phyloP scores from a whole-genome alignment of 164 flowering plant species.

The Taxillus chinensis region DNA sequence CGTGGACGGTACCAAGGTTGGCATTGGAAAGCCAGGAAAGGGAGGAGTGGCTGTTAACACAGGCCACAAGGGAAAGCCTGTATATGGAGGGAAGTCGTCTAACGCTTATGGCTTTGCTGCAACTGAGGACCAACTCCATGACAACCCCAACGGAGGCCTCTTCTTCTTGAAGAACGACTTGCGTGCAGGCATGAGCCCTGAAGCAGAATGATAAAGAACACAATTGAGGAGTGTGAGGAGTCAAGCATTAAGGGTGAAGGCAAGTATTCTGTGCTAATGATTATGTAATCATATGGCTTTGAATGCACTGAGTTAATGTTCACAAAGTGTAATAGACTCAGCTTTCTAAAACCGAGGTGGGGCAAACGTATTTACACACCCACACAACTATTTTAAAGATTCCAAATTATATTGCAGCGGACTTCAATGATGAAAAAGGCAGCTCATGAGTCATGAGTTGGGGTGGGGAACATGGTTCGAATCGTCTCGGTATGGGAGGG shows the following conservation, averaged over 20 bases:
- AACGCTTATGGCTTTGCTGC: slow-evolving; percentile 26
- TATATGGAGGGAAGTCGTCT: slow-evolving; percentile 18
- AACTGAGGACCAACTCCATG: slow-evolving; percentile 23
- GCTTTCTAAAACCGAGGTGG: too few species aligned
- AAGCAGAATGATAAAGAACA: slow-evolving; percentile 31
- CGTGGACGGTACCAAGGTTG: slow-evolving; percentile 17
- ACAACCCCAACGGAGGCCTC: slow-evolving; percentile 23
- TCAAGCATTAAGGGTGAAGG: slow-evolving; percentile 27
- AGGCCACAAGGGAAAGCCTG: slow-evolving; percentile 32
- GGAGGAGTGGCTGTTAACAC: slow-evolving; percentile 31
- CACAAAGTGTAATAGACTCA: too few species aligned
- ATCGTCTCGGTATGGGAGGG: too few species aligned
- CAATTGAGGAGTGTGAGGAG: slow-evolving; percentile 30
- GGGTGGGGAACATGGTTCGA: too few species aligned
- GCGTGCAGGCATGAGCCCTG: slow-evolving; percentile 20
- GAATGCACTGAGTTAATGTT: slow-evolving; percentile 34
- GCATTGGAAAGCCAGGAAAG: slow-evolving; percentile 29
- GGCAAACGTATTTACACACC: too few species aligned
- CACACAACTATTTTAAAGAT: too few species aligned
- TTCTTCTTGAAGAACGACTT: slow-evolving; percentile 41
- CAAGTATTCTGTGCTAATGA: slow-evolving; percentile 29
- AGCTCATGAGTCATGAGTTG: too few species aligned
- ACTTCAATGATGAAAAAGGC: neutral
- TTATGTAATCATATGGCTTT: slow-evolving; percentile 41
- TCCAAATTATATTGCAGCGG: neutral